These are phyloP conservation scores for Daldinia sp. DNA, from an alignment of 2,329 filamentous ascomycete genomes.

Conservation along the genomic window DNA sequence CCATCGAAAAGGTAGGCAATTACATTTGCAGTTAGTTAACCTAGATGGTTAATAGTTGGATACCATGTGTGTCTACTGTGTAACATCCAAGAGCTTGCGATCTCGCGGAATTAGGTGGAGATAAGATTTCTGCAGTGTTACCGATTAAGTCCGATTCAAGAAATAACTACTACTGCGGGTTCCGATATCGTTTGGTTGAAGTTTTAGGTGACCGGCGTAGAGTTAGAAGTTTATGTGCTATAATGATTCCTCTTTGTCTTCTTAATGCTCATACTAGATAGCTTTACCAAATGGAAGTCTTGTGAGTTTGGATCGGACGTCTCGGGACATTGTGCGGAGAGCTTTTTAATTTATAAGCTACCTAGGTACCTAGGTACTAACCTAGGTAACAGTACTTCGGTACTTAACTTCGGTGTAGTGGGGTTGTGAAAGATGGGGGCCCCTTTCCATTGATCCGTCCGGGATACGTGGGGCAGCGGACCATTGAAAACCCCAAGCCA, in stretches of 20 bases:
- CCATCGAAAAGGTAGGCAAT: no score
- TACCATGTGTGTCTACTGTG: not conserved
- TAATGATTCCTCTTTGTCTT: not conserved
- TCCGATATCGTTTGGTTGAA: not conserved
- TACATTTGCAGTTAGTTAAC: not conserved
- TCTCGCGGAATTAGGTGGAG: not conserved
- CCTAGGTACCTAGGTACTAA: not conserved
- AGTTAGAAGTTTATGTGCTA: not conserved
- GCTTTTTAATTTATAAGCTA: not conserved
- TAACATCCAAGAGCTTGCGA: not conserved
- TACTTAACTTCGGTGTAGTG: no score
- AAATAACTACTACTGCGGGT: not conserved
- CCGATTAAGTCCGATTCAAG: not conserved
- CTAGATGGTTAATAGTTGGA: not conserved
- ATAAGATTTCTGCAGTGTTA: not conserved
- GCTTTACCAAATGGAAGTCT: not conserved
- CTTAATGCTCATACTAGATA: not conserved
- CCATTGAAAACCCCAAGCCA: conserved; percentile 12
- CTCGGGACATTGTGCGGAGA: not conserved
- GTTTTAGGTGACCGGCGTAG: not conserved
- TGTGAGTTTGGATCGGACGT: not conserved
- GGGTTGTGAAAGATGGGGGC: not conserved
- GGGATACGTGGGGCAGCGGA: not conserved
- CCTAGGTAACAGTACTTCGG: no score
- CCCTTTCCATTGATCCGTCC: no score